These are phyloP conservation scores for Dipteronia dyeriana DNA, from an alignment of 345 rosid species.

Conservation along the genomic window DNA sequence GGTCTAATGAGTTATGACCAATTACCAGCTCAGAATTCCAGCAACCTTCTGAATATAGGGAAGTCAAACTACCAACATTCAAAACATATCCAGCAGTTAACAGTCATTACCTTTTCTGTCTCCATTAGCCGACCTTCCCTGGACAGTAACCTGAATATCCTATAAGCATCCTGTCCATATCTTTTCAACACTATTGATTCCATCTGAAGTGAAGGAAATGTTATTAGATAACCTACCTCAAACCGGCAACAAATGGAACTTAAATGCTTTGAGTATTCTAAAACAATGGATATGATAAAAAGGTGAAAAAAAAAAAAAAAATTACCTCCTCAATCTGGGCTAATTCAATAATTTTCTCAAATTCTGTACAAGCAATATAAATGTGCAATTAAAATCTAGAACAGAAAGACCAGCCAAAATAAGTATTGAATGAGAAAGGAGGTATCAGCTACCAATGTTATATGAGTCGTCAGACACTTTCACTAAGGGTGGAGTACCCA, in stretches of 20 bases:
- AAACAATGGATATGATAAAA: conserved; percentile 10
- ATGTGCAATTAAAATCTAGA: conserved; percentile 7
- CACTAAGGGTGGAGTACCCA: conserved; percentile 56
- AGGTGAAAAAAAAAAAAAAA: conserved; percentile 37
- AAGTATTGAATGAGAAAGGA: conserved; percentile 17
- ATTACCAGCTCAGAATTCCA: neutral
- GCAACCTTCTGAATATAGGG: neutral
- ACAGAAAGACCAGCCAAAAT: conserved; percentile 11
- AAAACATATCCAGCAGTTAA: conserved; percentile 1
- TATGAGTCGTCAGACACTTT: conserved; percentile 47
- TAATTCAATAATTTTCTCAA: conserved; percentile 57
- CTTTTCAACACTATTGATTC: conserved; percentile 74
- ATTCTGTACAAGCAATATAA: conserved; percentile 48
- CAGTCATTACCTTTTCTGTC: conserved; percentile 66
- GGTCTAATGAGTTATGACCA: neutral
- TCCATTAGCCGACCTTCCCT: conserved; percentile 53
- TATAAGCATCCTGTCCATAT: conserved; percentile 68
- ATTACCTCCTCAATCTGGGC: conserved; percentile 85
- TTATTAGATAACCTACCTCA: conserved; percentile 8
- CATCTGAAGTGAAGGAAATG: conserved; percentile 40
- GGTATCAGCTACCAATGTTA: conserved; percentile 47
- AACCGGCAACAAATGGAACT: conserved; percentile 9
- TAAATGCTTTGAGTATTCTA: neutral
- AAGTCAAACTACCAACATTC: neutral
- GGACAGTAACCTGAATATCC: conserved; percentile 72